These are phyloP conservation scores for Hymenoscyphus fructigenus DNA, from an alignment of 2,329 filamentous ascomycete species.

Conservation along the genomic window DNA sequence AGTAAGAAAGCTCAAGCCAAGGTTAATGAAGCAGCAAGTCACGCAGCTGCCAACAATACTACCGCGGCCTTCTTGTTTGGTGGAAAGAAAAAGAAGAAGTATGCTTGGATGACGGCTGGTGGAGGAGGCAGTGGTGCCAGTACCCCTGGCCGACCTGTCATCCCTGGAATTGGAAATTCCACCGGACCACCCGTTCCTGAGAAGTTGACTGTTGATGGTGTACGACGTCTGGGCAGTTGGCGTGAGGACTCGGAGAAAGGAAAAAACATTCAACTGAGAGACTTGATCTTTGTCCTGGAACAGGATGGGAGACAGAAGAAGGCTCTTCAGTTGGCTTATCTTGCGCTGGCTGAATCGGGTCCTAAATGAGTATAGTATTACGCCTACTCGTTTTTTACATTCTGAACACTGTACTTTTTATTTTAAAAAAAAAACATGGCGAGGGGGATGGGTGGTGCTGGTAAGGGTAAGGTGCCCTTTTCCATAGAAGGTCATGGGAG, in stretches of 20 bases:
- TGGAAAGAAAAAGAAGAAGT: conserved; percentile 63
- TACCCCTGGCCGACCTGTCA: conserved; percentile 43
- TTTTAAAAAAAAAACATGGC: too few relatives aligned
- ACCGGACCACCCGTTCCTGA: conserved; percentile 39
- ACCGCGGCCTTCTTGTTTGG: conserved; percentile 72
- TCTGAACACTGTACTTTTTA: background rate
- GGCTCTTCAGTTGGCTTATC: conserved; percentile 52
- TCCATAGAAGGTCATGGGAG: background rate
- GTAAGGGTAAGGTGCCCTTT: background rate
- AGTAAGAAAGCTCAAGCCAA: conserved; percentile 73
- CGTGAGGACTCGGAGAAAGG: conserved; percentile 78
- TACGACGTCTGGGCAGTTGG: conserved; percentile 69
- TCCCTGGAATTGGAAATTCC: conserved; percentile 39
- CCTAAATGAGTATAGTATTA: conserved; percentile 37
- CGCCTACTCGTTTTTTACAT: background rate
- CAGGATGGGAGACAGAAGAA: conserved; percentile 68
- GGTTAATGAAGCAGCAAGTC: conserved; percentile 73
- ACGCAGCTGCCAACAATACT: conserved; percentile 80
- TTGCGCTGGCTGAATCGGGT: conserved; percentile 30
- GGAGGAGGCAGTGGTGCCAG: conserved; percentile 52
- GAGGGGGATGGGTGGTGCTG: background rate
- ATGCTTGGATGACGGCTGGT: conserved; percentile 71
- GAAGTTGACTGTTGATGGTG: conserved; percentile 54
- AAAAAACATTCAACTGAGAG: conserved; percentile 77
- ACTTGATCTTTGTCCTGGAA: conserved; percentile 78